Percentiles rank a stretch among this genome's conserved stretches.
These are phyloP conservation scores for Ceratocystis papillata DNA, from an alignment of 2,329 filamentous ascomycete genomes.

Conservation along the genomic window DNA sequence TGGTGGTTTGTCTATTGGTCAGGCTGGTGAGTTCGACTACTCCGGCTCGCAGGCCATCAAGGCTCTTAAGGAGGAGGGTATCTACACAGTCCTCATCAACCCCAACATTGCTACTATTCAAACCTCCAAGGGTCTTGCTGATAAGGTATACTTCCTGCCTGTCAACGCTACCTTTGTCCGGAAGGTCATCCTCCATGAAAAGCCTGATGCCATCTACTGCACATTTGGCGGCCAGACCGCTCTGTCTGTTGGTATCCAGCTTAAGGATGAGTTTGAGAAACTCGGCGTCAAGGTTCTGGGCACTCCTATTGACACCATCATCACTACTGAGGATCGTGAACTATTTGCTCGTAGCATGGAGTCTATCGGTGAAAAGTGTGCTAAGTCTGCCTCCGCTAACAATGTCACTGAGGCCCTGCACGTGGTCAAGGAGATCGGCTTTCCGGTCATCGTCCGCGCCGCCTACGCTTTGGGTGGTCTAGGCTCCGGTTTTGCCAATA, in stretches of 20 bases:
- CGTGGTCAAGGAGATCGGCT: slow-evolving; percentile 86
- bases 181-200: slow-evolving; percentile 92
- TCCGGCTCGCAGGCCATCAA: slow-evolving; percentile 98
- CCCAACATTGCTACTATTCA: slow-evolving; percentile 98
- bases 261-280: slow-evolving; percentile 90
- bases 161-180: slow-evolving; percentile 95
- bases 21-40: slow-evolving; percentile 98
- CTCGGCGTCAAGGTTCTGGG: slow-evolving; percentile 91
- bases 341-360: slow-evolving; percentile 97
- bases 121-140: slow-evolving; percentile 91
- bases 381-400: slow-evolving; percentile 88
- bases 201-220: slow-evolving; percentile 91
- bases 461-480: slow-evolving; percentile 92
- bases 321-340: slow-evolving; percentile 96
- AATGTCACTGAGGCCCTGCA: slow-evolving; percentile 76
- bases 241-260: slow-evolving; percentile 88
- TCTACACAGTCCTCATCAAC: slow-evolving; percentile 97
- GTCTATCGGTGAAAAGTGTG: slow-evolving; percentile 93
- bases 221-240: slow-evolving; percentile 98
- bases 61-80: slow-evolving; percentile 92
- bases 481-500: slow-evolving; percentile 88
- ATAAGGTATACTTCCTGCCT: slow-evolving; percentile 97
- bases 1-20: slow-evolving; percentile 91
- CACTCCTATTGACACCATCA: slow-evolving; percentile 95
- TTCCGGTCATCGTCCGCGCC: slow-evolving; percentile 92